Conservation (phyloP, 2,329 filamentous ascomycete species). For the Diplocarpon rosae region DNA sequence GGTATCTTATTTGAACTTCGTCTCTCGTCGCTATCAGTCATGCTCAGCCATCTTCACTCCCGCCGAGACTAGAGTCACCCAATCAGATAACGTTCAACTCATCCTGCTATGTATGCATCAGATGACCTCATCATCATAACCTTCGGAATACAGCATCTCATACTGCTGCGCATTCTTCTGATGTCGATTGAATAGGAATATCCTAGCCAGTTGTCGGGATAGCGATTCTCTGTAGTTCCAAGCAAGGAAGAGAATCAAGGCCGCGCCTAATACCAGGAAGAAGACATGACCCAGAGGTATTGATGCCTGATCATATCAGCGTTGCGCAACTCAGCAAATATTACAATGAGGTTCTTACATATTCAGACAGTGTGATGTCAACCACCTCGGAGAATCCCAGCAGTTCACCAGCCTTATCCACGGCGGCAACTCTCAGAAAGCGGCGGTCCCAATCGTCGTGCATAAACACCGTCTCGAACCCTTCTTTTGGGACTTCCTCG, state of each 20-base stretch:
- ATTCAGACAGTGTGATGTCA: constrained; percentile 2
- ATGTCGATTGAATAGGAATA: background rate
- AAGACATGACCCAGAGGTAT: background rate
- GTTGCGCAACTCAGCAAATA: background rate
- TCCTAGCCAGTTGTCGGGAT: background rate
- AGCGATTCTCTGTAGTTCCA: constrained; percentile 2
- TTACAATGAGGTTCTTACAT: background rate
- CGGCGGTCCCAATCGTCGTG: background rate
- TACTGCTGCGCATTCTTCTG: constrained; percentile 1
- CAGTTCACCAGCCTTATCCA: background rate
- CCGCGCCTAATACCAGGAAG: background rate
- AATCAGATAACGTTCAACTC: too few relatives aligned
- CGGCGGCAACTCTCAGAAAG: constrained; percentile 3
- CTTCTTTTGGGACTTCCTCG: constrained; percentile 1
- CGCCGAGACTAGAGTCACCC: too few relatives aligned
- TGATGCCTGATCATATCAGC: background rate
- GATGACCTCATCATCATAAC: background rate
- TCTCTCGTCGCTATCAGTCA: too few relatives aligned
- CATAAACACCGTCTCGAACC: background rate
- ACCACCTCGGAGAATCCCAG: constrained; percentile 1
- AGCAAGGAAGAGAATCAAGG: background rate
- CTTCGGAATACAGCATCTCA: constrained; percentile 1
- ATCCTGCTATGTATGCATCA: background rate
- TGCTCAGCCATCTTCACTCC: too few relatives aligned
- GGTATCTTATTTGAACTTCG: too few relatives aligned